These are phyloP conservation scores for Scheffersomyces stambukii DNA, from an alignment of 1,139 yeast species.

Conservation along the genomic window DNA sequence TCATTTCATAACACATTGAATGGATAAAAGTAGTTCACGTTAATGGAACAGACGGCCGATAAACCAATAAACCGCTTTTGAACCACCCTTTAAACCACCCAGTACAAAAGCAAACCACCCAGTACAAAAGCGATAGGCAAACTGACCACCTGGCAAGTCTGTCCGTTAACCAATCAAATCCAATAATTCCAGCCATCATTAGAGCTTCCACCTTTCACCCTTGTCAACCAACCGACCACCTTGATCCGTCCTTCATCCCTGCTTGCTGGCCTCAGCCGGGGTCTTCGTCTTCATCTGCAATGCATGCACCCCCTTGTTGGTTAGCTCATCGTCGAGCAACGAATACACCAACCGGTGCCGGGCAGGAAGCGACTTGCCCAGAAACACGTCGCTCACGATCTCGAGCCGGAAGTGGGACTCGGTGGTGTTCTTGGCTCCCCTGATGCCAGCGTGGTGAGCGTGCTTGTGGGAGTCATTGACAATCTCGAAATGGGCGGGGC, in stretches of 20 bases:
- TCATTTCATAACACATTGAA: no score
- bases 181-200: no score
- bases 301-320: constrained; percentile 77
- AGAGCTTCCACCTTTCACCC: no score
- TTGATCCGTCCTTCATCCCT: constrained; percentile 3
- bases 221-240: no score
- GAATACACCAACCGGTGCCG: constrained; percentile 78
- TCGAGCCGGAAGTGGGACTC: constrained; percentile 83
- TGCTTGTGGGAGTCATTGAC: constrained; percentile 86
- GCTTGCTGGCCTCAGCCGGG: constrained; percentile 49
- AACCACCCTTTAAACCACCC: no score
- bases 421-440: constrained; percentile 64
- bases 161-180: no score
- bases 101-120: no score
- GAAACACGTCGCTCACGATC: constrained; percentile 66
- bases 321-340: constrained; percentile 68
- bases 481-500: constrained; percentile 52
- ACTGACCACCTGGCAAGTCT: no score
- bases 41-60: no score
- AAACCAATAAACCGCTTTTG: no score
- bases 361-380: constrained; percentile 63
- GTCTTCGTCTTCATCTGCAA: constrained; percentile 84
- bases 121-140: no score
- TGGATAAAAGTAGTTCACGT: no score
- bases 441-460: constrained; percentile 81